Base-by-base conservation (phyloP, 2,329 filamentous ascomycete genomes). In the Harringtonia aguacate region DNA sequence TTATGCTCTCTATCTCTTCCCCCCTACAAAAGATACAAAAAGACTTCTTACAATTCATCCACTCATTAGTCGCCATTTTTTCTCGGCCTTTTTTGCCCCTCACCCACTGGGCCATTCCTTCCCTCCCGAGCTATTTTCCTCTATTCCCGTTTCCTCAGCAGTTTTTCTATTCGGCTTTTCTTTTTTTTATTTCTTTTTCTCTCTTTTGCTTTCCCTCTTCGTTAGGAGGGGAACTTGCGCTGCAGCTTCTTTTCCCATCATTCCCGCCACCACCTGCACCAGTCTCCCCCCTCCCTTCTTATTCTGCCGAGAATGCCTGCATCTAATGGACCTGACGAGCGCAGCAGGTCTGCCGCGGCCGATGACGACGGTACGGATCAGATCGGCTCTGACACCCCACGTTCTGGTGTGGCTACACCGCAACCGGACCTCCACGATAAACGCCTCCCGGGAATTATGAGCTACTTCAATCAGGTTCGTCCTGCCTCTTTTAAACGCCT, bases 381-480 rank as follows among this genome's bases (percentile, higher is more conserved):
- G 55, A 83, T 87, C 61, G 86, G 86, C 60, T 85, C 84, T 62
- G 84, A 86, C 56, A 89, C 86, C 43, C 92, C 88, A 56, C 84
- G 88, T 58, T 94, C 89, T 55, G 88, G 89, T 58, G 79, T 94
- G 63, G 85, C 87, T 53, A 98, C 92, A 50, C 92, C 92, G 54
- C 85, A 89, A 59, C 92, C 92, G 54, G 90, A 97, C 67, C 82
- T 84, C 51, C 82, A 85, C 59, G 92, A 98, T 70, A 95, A 95
- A 70, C 84, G 92, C 67, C 74, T 94, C 61, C 92, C 92, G 55
- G 86, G 88, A 62, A 94, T 97, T 70, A 84, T 92, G 76, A 94
- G 84, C 73, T 95, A 92, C 75, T 95, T 97, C 77, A 84, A 84
- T 72, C 92, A 98, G 90, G 92, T 98, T 94, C 82, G 92, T 95